Evolutionary conservation across 805 yeast species (phyloP), one percentile per base, ranked within the genome.

Genomic region (Pichia gijzeniarum): DNA sequence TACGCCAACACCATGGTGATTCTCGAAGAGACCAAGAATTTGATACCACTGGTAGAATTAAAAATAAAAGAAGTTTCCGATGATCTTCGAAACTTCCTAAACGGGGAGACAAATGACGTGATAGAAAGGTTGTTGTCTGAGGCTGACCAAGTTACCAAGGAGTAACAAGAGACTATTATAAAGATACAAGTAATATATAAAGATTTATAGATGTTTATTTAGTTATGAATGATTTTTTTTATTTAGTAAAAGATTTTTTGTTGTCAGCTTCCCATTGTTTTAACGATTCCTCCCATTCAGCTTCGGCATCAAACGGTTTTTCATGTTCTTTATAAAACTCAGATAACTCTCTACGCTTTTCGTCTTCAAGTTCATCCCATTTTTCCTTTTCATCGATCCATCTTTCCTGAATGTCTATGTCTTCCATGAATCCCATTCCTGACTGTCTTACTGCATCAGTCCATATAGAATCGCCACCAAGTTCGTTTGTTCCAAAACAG

Each of bases 401-500:
- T 48, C 99, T 72, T 53, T 93, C 99, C 54, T 93, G 99, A 4
- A 88, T 77, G 60, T 90, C 96, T 6, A 78, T 68, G 14, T 74
- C 76, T 39, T 69, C 79, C 37, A 72, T 62, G 38, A 71, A 63
- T 10, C 85, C 80, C 53, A 59, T 43, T 34, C 90, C 82, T 3
- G 67, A 62, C 43, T 85, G 87, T 52, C 98, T 73, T 0, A 91
- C 76, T 0, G 96, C 96, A 55, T 91, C 96, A n/a, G 89, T 85
- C 99, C 99, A 93, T 2, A 93, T 80, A 0, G 91, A 78, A 59
- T 93, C 99, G n/a, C 98, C 99, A 2, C 97, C 96, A 7, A 91
- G 73, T 55, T 93, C 99, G 27, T 89, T 85, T 1, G 90, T 71
- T 0, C 99, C 99, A 68, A 87, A 88, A 53, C 85, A 75, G 60